phyloP scores from a whole-genome alignment of 169 alveolate species.

The Blepharisma undulans region DNA sequence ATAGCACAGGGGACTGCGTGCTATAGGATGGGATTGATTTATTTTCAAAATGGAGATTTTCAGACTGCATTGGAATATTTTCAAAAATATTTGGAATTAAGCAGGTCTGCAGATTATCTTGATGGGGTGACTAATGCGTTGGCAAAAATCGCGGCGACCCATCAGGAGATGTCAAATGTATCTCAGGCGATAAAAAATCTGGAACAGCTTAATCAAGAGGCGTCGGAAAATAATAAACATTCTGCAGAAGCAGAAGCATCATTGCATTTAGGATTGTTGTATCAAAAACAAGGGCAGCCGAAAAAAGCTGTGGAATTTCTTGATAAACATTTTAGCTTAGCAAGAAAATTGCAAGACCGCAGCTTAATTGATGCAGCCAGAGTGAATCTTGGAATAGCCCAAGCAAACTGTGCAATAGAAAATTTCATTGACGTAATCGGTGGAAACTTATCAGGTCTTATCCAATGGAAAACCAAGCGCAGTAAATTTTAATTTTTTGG shows the following conservation, averaged over 20 bases:
- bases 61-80: slow-evolving; percentile 56
- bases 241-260: slow-evolving; percentile 50
- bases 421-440: slow-evolving; percentile 41
- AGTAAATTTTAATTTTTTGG: background rate
- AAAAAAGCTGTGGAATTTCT: slow-evolving; percentile 56
- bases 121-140: slow-evolving; percentile 69
- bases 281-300: slow-evolving; percentile 52
- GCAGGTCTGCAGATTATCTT: slow-evolving; percentile 47
- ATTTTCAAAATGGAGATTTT: slow-evolving; percentile 48
- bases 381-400: slow-evolving; percentile 68
- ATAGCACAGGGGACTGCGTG: slow-evolving; percentile 59
- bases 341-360: slow-evolving; percentile 46
- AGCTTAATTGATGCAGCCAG: slow-evolving; percentile 60
- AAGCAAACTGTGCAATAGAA: slow-evolving; percentile 52
- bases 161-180: slow-evolving; percentile 59
- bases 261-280: slow-evolving; percentile 40
- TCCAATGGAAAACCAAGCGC: slow-evolving; percentile 59
- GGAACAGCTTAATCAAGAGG: slow-evolving; percentile 57
- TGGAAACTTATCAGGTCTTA: slow-evolving; percentile 41
- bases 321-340: slow-evolving; percentile 55
- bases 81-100: slow-evolving; percentile 59
- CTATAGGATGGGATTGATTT: slow-evolving; percentile 59
- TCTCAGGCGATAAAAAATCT: slow-evolving; percentile 61
- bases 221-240: slow-evolving; percentile 58
- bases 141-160: slow-evolving; percentile 58